These are phyloP conservation scores for Fusarium sp. DNA, from an alignment of 2,329 filamentous ascomycete genomes.

Conservation along the genomic window DNA sequence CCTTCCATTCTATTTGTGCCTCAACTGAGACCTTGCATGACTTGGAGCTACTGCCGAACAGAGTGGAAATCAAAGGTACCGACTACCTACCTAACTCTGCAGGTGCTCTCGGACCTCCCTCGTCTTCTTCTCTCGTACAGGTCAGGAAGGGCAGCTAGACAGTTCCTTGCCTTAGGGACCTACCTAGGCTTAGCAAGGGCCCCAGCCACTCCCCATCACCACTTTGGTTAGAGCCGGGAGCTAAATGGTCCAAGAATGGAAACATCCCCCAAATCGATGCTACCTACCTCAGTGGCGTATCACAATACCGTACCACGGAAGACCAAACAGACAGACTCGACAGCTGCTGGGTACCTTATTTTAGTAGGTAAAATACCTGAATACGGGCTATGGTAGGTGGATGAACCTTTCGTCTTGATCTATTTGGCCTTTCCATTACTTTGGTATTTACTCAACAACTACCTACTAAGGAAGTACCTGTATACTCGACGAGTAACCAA, in stretches of 20 bases:
- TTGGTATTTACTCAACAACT: not conserved
- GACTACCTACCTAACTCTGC: conserved; percentile 1
- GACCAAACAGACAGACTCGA: not conserved
- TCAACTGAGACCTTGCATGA: not conserved
- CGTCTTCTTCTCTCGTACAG: not conserved
- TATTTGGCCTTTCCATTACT: not conserved
- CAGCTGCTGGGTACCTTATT: not conserved
- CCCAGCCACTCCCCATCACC: conserved; percentile 26
- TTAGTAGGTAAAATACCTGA: not conserved
- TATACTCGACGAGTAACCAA: not conserved
- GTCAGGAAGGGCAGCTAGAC: not conserved
- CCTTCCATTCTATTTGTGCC: conserved; percentile 11
- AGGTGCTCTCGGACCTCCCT: not conserved
- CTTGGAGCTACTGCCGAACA: not conserved
- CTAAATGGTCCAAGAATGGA: conserved; percentile 36
- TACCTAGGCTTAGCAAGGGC: not conserved
- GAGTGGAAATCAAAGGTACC: conserved; percentile 15
- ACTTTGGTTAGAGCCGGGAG: conserved; percentile 30
- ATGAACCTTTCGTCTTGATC: not conserved
- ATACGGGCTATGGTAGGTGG: not conserved
- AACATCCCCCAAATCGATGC: conserved; percentile 14
- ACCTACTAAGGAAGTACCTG: not conserved
- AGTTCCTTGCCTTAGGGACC: not conserved
- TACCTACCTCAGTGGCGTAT: conserved; percentile 33
- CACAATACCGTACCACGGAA: not conserved